Percentiles rank a stretch among this genome's conserved stretches.
Evolutionary conservation across 2,329 filamentous ascomycete species (phyloP).

Genomic region (Penicillium expansum): DNA sequence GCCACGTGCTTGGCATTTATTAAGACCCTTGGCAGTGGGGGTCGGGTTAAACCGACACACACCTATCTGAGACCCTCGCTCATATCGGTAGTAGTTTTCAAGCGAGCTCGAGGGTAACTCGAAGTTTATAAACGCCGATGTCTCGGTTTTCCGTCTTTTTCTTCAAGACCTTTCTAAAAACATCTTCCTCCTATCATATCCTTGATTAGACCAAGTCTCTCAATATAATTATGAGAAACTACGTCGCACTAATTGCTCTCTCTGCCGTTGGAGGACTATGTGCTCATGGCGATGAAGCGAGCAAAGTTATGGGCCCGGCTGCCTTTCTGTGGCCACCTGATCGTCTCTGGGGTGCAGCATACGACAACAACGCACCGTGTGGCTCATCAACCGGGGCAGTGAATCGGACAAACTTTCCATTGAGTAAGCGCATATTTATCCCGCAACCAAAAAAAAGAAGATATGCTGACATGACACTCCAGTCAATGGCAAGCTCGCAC

Average conservation of each 20-base stretch:
- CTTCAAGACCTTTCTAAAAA: neutral
- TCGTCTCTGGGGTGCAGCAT: constrained; percentile 53
- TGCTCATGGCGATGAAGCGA: constrained; percentile 17
- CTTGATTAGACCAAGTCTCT: neutral
- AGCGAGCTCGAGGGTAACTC: neutral
- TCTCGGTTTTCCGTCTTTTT: neutral
- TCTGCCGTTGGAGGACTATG: neutral
- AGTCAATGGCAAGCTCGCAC: constrained; percentile 56
- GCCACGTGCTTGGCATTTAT: neutral
- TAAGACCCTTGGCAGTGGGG: neutral
- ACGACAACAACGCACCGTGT: constrained; percentile 59
- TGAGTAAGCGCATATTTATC: constrained; percentile 42
- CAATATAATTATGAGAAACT: neutral
- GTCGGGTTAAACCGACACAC: neutral
- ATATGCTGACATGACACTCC: neutral
- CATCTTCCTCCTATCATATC: neutral
- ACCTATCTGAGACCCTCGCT: neutral
- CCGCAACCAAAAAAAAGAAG: neutral
- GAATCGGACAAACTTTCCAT: constrained; percentile 57
- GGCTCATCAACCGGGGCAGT: constrained; percentile 50
- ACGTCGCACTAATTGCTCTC: constrained; percentile 9
- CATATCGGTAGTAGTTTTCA: neutral
- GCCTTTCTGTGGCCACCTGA: constrained; percentile 62
- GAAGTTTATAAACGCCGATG: neutral
- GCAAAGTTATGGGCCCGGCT: constrained; percentile 53